phyloP scores from a whole-genome alignment of 208 protist species.

The Acanthamoeba healyi region DNA sequence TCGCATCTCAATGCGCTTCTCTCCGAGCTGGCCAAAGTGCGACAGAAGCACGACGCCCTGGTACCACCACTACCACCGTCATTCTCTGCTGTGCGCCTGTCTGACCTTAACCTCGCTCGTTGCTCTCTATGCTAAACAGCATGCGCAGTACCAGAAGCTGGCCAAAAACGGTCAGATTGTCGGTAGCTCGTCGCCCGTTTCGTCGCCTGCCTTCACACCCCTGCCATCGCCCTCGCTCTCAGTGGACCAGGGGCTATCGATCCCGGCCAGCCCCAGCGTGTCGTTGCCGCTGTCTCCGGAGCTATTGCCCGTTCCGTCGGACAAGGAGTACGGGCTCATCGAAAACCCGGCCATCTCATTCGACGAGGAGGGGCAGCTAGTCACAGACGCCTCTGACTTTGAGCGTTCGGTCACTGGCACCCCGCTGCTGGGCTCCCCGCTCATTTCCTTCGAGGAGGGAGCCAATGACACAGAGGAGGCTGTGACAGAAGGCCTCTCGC shows the following conservation, averaged over 20 bases:
- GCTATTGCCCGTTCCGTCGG: not conserved
- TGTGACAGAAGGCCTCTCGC: not conserved
- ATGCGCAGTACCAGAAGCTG: constrained; percentile 21
- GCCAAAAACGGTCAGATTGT: not conserved
- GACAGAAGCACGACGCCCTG: not conserved
- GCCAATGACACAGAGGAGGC: not conserved
- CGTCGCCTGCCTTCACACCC: too few relatives aligned
- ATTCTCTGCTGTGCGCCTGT: too few relatives aligned
- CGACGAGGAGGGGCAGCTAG: not conserved
- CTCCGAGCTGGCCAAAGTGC: not conserved
- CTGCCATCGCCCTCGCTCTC: not conserved
- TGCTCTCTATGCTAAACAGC: too few relatives aligned
- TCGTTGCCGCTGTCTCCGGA: not conserved
- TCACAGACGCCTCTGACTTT: not conserved
- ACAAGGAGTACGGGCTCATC: not conserved
- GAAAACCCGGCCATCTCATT: not conserved
- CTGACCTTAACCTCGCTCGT: too few relatives aligned
- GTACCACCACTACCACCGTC: not conserved
- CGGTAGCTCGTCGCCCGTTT: not conserved
- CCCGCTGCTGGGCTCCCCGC: not conserved
- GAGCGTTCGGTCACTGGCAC: not conserved
- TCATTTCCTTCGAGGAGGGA: constrained; percentile 9
- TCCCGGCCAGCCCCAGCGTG: not conserved
- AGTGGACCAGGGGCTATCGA: not conserved
- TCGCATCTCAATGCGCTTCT: constrained; percentile 12